Evolutionary conservation across 2,329 filamentous ascomycete genomes (phyloP), one percentile per base, ranked within the genome.

Genomic region (Alternaria brassicae): DNA sequence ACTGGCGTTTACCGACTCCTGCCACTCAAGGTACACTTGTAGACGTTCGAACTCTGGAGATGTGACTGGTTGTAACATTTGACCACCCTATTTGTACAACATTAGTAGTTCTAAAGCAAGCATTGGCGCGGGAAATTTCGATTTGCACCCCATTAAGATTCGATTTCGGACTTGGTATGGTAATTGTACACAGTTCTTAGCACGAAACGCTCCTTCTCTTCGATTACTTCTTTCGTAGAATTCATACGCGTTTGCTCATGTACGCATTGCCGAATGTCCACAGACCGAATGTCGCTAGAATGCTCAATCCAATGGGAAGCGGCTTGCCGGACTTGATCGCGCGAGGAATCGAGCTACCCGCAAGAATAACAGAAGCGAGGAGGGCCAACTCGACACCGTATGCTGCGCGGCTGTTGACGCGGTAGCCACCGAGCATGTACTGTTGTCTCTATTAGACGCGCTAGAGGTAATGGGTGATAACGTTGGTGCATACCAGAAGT

Each of bases 301-400:
- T 73, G 73, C 91, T 94, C 73, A 99, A 81, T 10, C 89, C 87
- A 56, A 91, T 84, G 1, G 95, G 94, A 52, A 99, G 86, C 0
- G 92, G 91, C 85, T 98, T 99, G 69, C 85, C 84, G 40, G 89
- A 86, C 77, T 88, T 91, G 72, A 99, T 88, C 4, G 93, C 95
- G 52, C 95, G 86, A 12, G 95, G 95, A 60, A 98, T 89, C 2
- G 91, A 90, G 40, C 91, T 91, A 19, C 92, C 93, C 2, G 86
- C 94, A 34, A 99, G 85, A 25, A 98, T 81, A n/a, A 92, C 72
- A 0, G 92, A 96, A 4, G 95, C 95, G 41, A 97, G 83, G 9
- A 99, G 85, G n/a, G 90, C 91, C 41, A 97, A 82, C 80, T 98
- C 95, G 68, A 96, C 81, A 63, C 94, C 95, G 77, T 95, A 97